These are phyloP conservation scores for Litchi chinensis DNA, from an alignment of 345 rosid genomes.

Conservation along the genomic window DNA sequence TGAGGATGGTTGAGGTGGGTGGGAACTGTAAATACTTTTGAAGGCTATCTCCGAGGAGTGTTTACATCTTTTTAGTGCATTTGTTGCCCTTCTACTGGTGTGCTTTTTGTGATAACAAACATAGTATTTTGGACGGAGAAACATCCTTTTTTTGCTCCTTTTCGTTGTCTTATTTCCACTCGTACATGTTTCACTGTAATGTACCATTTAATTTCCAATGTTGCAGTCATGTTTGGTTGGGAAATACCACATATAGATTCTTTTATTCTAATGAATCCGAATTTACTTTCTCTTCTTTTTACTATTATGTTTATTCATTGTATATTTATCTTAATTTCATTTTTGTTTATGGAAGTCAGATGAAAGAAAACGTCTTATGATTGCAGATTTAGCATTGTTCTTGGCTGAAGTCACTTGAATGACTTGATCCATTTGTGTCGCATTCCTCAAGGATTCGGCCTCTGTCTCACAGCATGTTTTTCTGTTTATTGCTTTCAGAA, in stretches of 20 bases:
- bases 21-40: conserved; percentile 36
- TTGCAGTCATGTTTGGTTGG: conserved; percentile 10
- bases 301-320: not conserved
- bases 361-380: too few species aligned
- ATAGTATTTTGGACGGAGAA: not conserved
- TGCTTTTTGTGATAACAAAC: conserved; percentile 27
- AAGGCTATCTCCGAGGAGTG: conserved; percentile 25
- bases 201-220: conserved; percentile 2
- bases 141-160: not conserved
- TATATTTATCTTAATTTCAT: not conserved
- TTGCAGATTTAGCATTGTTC: too few species aligned
- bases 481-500: too few species aligned
- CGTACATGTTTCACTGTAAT: conserved; percentile 1
- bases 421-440: too few species aligned
- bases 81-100: conserved; percentile 16
- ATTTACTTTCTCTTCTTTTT: not conserved
- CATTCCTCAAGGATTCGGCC: too few species aligned
- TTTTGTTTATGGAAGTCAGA: too few species aligned
- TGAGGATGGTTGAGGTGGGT: conserved; percentile 11
- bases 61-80: conserved; percentile 23
- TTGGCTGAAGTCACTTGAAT: too few species aligned
- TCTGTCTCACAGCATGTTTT: too few species aligned
- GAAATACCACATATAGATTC: conserved; percentile 21
- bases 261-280: conserved; percentile 18
- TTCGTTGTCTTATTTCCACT: not conserved